A percentile compares a stretch with the other conserved stretches of the same genome.
These are phyloP conservation scores for Alternaria sp. DNA, from an alignment of 2,329 filamentous ascomycete genomes.

Conservation along the genomic window DNA sequence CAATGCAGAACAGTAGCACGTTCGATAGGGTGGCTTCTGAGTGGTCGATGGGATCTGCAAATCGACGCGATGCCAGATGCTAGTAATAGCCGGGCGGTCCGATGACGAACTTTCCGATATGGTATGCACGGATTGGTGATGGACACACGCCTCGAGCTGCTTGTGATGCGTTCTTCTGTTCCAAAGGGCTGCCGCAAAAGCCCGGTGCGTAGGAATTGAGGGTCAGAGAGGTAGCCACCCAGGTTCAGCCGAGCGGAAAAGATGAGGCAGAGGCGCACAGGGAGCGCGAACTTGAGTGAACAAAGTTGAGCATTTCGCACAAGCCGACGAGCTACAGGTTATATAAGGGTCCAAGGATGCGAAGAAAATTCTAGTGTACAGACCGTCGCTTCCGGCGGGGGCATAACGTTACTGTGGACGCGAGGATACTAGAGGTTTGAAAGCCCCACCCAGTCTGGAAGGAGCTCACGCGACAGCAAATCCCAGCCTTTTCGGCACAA, in stretches of 20 bases:
- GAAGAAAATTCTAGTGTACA: constrained; percentile 35
- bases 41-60: constrained; percentile 24
- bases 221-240: constrained; percentile 1
- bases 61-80: constrained; percentile 17
- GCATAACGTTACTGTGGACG: constrained; percentile 14
- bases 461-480: constrained; percentile 26
- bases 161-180: not conserved
- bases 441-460: constrained; percentile 27
- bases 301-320: constrained; percentile 16
- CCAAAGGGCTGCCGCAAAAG: not conserved
- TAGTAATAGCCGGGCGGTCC: constrained; percentile 29
- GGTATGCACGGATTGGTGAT: constrained; percentile 1
- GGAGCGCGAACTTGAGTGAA: constrained; percentile 15
- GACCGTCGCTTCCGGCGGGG: constrained; percentile 29
- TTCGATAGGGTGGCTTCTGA: constrained; percentile 24
- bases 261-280: constrained; percentile 13
- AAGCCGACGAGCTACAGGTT: constrained; percentile 15
- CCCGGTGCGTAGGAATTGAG: constrained; percentile 1
- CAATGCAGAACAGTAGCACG: constrained; percentile 27
- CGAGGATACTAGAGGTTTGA: constrained; percentile 17
- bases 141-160: not conserved
- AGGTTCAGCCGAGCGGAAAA: not conserved
- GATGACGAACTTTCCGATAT: constrained; percentile 15
- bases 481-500: constrained; percentile 14
- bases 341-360: constrained; percentile 28